These are phyloP conservation scores for Diaporthe vaccinii DNA, from an alignment of 2,329 filamentous ascomycete genomes.

Conservation along the genomic window DNA sequence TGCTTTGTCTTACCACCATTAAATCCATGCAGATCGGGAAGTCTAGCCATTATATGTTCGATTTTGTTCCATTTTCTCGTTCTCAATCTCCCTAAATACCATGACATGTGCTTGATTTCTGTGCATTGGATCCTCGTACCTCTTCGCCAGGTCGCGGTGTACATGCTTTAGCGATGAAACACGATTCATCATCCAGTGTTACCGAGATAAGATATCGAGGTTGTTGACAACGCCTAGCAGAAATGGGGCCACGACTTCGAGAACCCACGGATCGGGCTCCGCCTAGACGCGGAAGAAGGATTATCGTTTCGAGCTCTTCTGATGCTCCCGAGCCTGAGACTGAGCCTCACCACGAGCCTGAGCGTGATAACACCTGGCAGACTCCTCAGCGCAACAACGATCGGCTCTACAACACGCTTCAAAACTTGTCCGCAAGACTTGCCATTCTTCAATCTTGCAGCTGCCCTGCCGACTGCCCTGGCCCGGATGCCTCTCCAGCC, in stretches of 20 bases:
- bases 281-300: too few species aligned
- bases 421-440: background rate
- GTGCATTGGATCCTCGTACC: background rate
- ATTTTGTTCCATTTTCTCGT: background rate
- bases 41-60: background rate
- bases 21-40: too few species aligned
- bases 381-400: background rate
- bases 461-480: background rate
- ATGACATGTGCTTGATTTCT: background rate
- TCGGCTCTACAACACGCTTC: background rate
- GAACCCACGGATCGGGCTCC: background rate
- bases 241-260: background rate
- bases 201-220: background rate
- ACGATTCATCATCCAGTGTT: background rate
- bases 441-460: background rate
- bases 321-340: background rate
- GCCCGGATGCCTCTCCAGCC: too few species aligned
- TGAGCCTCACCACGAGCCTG: background rate
- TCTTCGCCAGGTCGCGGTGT: background rate
- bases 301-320: background rate
- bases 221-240: background rate
- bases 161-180: background rate
- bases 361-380: too few species aligned
- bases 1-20: background rate
- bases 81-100: background rate